A percentile compares a stretch with the other conserved stretches of the same genome.
Conservation (phyloP, 768 basidiomycete species). For the Holtermanniella nyarrowii region DNA sequence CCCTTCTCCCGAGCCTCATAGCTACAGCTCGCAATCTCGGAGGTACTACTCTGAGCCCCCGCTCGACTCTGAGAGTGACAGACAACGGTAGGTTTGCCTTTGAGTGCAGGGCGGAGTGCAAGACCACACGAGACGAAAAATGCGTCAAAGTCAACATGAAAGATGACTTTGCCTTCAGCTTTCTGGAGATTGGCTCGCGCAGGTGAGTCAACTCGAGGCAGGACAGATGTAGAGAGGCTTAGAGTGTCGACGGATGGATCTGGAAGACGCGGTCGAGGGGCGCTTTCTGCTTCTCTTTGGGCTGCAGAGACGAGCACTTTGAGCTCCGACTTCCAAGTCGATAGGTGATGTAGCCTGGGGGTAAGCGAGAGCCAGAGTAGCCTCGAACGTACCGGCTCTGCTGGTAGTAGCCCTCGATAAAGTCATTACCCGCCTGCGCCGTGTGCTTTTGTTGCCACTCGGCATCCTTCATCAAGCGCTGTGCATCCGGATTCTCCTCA, state of each 20-base stretch:
- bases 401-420: conserved; percentile 66
- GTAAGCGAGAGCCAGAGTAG: not conserved
- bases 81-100: conserved; percentile 82
- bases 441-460: conserved; percentile 84
- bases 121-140: conserved; percentile 94
- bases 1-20: conserved; percentile 87
- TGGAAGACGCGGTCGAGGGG: conserved; percentile 8
- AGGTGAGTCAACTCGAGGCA: conserved; percentile 16
- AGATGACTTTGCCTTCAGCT: conserved; percentile 46
- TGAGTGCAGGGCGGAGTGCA: conserved; percentile 64
- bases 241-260: conserved; percentile 17
- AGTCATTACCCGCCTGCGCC: conserved; percentile 54
- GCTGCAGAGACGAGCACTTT: conserved; percentile 68
- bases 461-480: conserved; percentile 68
- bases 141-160: conserved; percentile 63
- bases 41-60: conserved; percentile 66
- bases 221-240: conserved; percentile 25
- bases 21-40: conserved; percentile 82
- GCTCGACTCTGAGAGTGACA: conserved; percentile 81
- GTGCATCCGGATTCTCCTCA: conserved; percentile 53
- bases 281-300: conserved; percentile 49
- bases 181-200: not conserved
- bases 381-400: conserved; percentile 45
- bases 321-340: conserved; percentile 85
- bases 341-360: conserved; percentile 72